phyloP scores from a whole-genome alignment of 495 filamentous ascomycete genomes.

The Terfezia boudieri region DNA sequence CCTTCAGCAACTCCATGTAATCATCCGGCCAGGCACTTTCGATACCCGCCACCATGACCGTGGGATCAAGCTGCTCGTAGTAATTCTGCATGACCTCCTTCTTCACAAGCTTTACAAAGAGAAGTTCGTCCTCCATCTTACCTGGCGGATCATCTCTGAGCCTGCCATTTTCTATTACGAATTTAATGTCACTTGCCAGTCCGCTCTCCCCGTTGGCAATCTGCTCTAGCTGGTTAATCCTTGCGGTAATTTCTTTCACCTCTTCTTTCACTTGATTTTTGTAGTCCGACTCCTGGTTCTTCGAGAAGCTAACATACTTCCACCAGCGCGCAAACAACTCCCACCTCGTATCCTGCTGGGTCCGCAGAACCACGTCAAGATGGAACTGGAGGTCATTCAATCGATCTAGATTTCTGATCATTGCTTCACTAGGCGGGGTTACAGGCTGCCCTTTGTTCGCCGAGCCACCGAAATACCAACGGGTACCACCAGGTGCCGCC shows the following conservation, averaged over 20 bases:
- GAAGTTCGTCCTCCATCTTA: background rate
- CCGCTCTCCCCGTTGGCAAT: background rate
- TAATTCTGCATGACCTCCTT: conserved; percentile 11
- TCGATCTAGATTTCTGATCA: background rate
- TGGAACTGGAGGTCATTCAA: conserved; percentile 12
- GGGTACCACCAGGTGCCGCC: conserved; percentile 12
- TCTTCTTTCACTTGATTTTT: background rate
- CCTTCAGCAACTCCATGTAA: conserved; percentile 21
- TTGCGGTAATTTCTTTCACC: background rate
- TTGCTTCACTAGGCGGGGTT: conserved; percentile 3
- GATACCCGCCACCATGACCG: conserved; percentile 25
- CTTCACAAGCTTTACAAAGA: background rate
- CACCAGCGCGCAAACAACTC: conserved; percentile 24
- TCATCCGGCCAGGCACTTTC: conserved; percentile 26
- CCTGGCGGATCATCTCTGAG: background rate
- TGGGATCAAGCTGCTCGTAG: conserved; percentile 24
- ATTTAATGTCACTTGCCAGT: conserved; percentile 1
- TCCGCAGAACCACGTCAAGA: conserved; percentile 6
- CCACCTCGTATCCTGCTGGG: conserved; percentile 16
- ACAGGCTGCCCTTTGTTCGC: background rate
- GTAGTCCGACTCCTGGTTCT: background rate
- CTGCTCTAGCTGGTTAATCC: background rate
- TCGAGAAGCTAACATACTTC: conserved; percentile 12
- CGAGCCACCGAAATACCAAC: conserved; percentile 13
- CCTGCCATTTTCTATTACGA: background rate